Evolutionary conservation across 805 yeast species (phyloP).

Genomic region (Wickerhamiella brachini): DNA sequence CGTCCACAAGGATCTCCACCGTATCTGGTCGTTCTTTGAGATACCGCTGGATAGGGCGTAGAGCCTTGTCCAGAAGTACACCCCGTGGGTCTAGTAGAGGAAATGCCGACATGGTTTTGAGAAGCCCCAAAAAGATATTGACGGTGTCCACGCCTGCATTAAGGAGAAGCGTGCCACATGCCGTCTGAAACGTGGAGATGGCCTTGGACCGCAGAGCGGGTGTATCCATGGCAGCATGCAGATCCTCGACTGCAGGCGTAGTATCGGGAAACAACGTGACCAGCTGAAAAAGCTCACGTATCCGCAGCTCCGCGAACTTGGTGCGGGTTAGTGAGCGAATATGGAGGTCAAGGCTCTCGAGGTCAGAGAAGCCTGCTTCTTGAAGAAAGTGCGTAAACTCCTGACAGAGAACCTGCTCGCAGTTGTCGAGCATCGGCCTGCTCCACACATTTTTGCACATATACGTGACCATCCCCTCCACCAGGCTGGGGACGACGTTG

Average conservation of each 20-base stretch:
- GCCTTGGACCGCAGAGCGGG: slow-evolving; percentile 37
- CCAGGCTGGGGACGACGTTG: background rate
- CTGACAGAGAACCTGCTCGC: background rate
- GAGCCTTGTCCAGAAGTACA: slow-evolving; percentile 62
- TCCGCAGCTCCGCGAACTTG: slow-evolving; percentile 31
- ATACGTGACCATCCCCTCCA: background rate
- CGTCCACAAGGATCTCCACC: slow-evolving; percentile 52
- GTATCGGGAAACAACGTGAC: slow-evolving; percentile 42
- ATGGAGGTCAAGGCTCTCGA: background rate
- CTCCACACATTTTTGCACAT: background rate
- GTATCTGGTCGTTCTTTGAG: slow-evolving; percentile 65
- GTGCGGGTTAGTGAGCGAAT: background rate
- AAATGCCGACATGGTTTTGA: slow-evolving; percentile 42
- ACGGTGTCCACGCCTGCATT: slow-evolving; percentile 75
- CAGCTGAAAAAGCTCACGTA: slow-evolving; percentile 44
- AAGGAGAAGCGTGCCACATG: slow-evolving; percentile 36
- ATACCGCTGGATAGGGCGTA: slow-evolving; percentile 60
- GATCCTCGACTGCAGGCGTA: slow-evolving; percentile 40
- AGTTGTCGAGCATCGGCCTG: background rate
- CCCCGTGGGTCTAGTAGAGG: slow-evolving; percentile 71
- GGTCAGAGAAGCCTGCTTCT: background rate
- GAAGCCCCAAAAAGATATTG: slow-evolving; percentile 53
- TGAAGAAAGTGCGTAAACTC: background rate
- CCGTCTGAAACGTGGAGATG: slow-evolving; percentile 35
- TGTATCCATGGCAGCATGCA: slow-evolving; percentile 37